Base-by-base conservation (phyloP, 129 eudicot genomes). In the Ambrosia trifida region DNA sequence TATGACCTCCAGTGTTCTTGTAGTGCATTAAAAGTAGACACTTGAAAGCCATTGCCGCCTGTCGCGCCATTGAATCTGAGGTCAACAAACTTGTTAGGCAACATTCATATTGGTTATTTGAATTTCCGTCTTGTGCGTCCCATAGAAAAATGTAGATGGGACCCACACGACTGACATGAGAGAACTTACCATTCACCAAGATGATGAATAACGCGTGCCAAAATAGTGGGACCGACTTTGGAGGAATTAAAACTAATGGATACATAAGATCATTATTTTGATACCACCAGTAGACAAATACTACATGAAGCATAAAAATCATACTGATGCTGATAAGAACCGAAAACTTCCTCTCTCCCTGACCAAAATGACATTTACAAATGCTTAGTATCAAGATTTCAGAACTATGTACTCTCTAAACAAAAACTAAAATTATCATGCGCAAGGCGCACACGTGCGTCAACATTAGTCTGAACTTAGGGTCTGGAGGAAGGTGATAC, bases 11-110 rank as follows among this genome's bases (percentile, higher is more conserved):
- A 2, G 70, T 61, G 67, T 83, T 83, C 70, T 76, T 83, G 76
- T 79, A 76, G 77, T 68, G 79, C 82, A 83, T 83, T 41, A 83
- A 69, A 40, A 83, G 84, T 18, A 83, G 31, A 60, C 84, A 79
- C 74, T 83, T 83, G 31, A 79, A 67, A 2, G 72, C 79, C 87
- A 83, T 83, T 60, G 84, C 84, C 2, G 50, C 77, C 71, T 83
- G 87, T 18, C 84, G 69, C 46, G 80, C 82, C 87, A 83, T 79
- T 44, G 87, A 76, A 72, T 83, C 87, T 83, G 74, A 71, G 20
- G 60, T 11, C 17, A 54, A 56, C 4, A 54, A 40, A 16, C 68
- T 11, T 46, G 31, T 58, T 31, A 59, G 61, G 20, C 12, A 24
- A 61, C 38, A 30, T 9, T 20, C 7, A n/a, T 58, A 12, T 43